Evolutionary conservation across 1,139 yeast species (phyloP).

Genomic region (Geotrichum reessii): DNA sequence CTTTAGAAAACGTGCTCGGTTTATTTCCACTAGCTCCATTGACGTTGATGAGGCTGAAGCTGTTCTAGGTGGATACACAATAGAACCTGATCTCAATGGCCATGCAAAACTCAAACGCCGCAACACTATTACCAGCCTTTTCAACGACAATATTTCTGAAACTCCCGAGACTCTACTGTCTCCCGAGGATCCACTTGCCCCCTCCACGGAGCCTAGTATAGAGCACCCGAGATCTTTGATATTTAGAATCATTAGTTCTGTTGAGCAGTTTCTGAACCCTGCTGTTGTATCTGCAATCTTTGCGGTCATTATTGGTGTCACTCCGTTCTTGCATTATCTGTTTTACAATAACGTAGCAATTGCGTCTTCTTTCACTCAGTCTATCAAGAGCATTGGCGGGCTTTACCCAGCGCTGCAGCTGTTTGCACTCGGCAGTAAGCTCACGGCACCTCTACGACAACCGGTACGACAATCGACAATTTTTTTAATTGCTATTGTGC

Average conservation of each 20-base stretch:
- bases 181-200: neutral
- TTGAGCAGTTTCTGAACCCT: constrained; percentile 22
- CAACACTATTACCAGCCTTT: neutral
- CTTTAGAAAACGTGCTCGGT: constrained; percentile 8
- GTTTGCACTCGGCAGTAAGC: constrained; percentile 25
- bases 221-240: neutral
- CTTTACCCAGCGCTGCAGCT: constrained; percentile 25
- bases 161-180: neutral
- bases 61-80: constrained; percentile 5
- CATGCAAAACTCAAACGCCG: neutral
- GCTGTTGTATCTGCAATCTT: constrained; percentile 24
- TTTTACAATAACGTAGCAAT: constrained; percentile 20
- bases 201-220: neutral
- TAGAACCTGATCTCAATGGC: neutral
- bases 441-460: constrained; percentile 20
- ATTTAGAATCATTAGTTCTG: neutral
- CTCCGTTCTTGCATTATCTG: constrained; percentile 23
- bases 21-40: constrained; percentile 10
- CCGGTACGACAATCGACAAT: constrained; percentile 21
- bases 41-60: constrained; percentile 17
- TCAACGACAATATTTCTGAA: neutral
- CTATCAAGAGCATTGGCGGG: constrained; percentile 23
- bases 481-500: constrained; percentile 16
- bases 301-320: constrained; percentile 23
- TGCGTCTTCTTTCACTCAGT: constrained; percentile 22